Base-by-base conservation (phyloP, 768 basidiomycete species). In the Wakefieldia striispora region DNA sequence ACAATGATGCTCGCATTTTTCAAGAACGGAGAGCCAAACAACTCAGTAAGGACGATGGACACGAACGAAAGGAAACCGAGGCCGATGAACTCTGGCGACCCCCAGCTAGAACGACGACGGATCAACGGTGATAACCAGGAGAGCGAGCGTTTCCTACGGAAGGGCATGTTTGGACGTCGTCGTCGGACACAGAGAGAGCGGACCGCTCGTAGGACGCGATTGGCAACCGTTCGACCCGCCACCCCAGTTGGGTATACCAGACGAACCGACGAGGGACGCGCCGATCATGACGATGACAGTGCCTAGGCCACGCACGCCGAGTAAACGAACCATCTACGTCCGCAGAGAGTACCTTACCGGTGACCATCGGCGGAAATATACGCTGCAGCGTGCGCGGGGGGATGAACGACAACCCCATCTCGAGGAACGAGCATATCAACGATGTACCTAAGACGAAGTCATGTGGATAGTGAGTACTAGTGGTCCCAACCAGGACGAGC, bases 11-110 rank as follows among this genome's bases (percentile, higher is more conserved):
- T 84, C 47, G 81, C 77, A 58, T 91, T 91, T 69, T 87, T 86
- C 61, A 94, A 67, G 73, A 94, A 93, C 0, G 90, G 91, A 4
- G 83, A 85, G 7, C 91, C 91, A 55, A 91, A 89, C 17, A 92
- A 67, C 63, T 94, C 90, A 1, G 85, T 85, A 23, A 92, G 63
- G 57, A 92, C 78, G 58, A 91, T 91, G 10, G 79, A 75, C 41
- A 82, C 59, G 68, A 92, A 93, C 0, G 84, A 85, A 24, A 93
- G 74, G 75, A 95, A 93, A 0, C 91, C 91, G 21, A 95, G 79
- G 4, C 91, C 91, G 40, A 92, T 86, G 70, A 89, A 90, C 61
- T 91, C 78, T 0, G 91, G 84, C 0, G 84, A 84, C 9, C 88
- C 91, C 87, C 88, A 93, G 6, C 81, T 82, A 33, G 16, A 26